These are phyloP conservation scores for Phaffia rhodozyma DNA, from an alignment of 1,284 basidiomycete genomes.

Conservation along the genomic window DNA sequence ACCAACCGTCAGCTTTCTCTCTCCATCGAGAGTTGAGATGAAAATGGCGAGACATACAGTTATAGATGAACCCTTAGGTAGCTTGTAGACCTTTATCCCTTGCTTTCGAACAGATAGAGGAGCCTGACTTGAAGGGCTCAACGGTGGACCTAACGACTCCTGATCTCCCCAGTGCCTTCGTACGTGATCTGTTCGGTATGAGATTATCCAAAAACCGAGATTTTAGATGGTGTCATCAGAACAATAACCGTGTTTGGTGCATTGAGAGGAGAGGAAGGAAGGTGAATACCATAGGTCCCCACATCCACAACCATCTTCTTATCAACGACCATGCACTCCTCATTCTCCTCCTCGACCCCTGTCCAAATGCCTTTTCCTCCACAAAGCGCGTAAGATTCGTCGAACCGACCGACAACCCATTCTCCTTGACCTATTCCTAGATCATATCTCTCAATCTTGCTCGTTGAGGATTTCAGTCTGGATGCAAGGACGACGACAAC, in stretches of 20 bases:
- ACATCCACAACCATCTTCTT: constrained; percentile 45
- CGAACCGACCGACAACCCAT: constrained; percentile 28
- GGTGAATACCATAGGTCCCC: constrained; percentile 44
- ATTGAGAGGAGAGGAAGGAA: constrained; percentile 4
- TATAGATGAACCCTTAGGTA: constrained; percentile 43
- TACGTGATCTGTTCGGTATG: constrained; percentile 28
- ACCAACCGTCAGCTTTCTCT: too few species aligned
- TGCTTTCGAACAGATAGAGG: constrained; percentile 23
- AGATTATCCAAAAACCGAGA: constrained; percentile 17
- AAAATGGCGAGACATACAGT: constrained; percentile 44
- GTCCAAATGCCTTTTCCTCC: constrained; percentile 20
- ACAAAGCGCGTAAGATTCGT: constrained; percentile 27
- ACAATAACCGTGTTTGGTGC: constrained; percentile 17
- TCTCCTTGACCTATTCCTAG: constrained; percentile 22
- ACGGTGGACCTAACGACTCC: constrained; percentile 25
- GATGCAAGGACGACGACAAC: constrained; percentile 2
- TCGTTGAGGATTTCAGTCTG: background rate
- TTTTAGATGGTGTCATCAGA: constrained; percentile 15
- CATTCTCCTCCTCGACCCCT: constrained; percentile 26
- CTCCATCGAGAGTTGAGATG: background rate
- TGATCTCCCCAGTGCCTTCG: constrained; percentile 30
- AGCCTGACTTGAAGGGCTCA: constrained; percentile 8
- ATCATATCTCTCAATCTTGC: background rate
- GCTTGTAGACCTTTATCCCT: constrained; percentile 38
- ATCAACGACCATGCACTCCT: constrained; percentile 57